Evolutionary conservation across 176 grass and related monocot genomes (phyloP), one percentile per base, ranked within the genome.

Genomic region (Chloris gayana): DNA sequence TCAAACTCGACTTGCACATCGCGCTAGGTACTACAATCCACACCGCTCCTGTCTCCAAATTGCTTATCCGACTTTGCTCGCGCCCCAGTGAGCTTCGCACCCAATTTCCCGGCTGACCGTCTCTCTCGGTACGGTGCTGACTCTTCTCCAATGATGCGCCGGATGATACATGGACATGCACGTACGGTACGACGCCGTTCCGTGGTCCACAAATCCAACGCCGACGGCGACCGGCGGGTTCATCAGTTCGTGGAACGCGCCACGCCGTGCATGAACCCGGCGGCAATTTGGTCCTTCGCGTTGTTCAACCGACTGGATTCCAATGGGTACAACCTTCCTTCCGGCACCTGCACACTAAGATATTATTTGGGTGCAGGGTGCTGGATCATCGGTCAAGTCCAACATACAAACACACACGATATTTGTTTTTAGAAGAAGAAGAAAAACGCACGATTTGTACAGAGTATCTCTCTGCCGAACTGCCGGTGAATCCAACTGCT

Each of bases 91-190:
- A 83, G 24, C 61, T 83, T 77, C 74, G 42, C 74, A 33, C 67
- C 74, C 74, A 85, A 12, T 85, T 85, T 64, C 74, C 42, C 4
- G 11, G 17, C 67, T 70, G n/a, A 67, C 73, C 56, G 50, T 61
- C 61, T 14, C 59, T 9, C 1, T 1, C 19, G 9, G 57, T 64
- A 45, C 57, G 37, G 25, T 6, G 2, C 17, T 9, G 4, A 27
- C 25, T 14, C 5, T 24, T 29, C 22, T 9, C 11, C 7, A 19
- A n/a, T n/a, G n/a, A 19, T 6, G 25, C 26, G 60, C 27, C 7
- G 12, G 39, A 27, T 13, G 45, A 11, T 73, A 19, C 18, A 37
- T 6, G 3, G 1, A 15, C 5, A 1, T 1, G 12, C 11, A 44
- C 41, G 11, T 44, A 44, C 41, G 9, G 41, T 11, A 44, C 41